Evolutionary conservation across 768 basidiomycete genomes (phyloP), one percentile per base, ranked within the genome.

Genomic region (Mycena latifolia): DNA sequence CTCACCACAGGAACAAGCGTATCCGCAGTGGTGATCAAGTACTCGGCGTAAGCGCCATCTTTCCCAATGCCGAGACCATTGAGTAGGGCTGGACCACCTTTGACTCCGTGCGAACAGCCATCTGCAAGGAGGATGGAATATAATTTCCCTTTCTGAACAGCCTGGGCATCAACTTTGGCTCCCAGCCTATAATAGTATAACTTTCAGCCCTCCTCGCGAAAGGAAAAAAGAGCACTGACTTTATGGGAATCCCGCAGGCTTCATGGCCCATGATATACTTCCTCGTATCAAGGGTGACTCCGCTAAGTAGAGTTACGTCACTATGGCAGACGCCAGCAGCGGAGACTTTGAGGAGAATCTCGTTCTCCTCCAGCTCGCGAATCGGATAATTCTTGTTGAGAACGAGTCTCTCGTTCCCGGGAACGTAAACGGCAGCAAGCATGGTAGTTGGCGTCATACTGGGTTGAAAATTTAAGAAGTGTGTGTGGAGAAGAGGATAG

Each of bases 1-100:
- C 65, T 5, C 25, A 71, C 68, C 28, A 69, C 68, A 1, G 67
- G 66, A 14, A 71, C 65, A 6, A 71, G 63, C 25, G 15, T 41
- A 46, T 66, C 65, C 0, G 37, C 57, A 5, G 51, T 18, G 5
- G 47, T 57, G 28, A 55, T 69, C 11, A 65, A 20, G 31, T 69
- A 71, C 35, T 72, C 71, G 0, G 71, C 68, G 18, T 46, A 71
- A 7, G 45, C 53, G 12, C 71, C 71, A 55, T 71, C 68, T 4
- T 28, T 31, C 2, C 71, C 71, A 2, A 71, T 2, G 0, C 68
- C 71, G 10, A 58, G 20, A 20, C 24, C 18, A 17, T 66, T 62
- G 3, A 46, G 15, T 9, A 54, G 14, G 24, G 57, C 61, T 2
- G 69, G 43, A 1, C 46, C 37, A 8, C 65, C 65, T 33, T 43